phyloP scores from a whole-genome alignment of 2,329 filamentous ascomycete species.

The Penicillium janthinellum region DNA sequence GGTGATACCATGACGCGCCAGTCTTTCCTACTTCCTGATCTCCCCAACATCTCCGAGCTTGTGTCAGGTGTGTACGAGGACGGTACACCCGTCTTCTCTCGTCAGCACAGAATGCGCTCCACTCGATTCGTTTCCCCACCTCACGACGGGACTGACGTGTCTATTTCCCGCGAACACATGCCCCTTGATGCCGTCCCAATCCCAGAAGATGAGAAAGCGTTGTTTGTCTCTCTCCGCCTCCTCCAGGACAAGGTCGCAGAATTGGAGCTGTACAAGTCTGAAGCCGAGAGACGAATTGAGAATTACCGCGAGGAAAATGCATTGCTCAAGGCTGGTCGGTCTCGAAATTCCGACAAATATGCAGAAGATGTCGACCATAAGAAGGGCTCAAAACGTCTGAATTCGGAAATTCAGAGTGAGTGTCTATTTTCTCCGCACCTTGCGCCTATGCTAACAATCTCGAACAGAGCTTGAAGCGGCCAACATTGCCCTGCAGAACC shows the following conservation, averaged over 20 bases:
- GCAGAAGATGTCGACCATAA: constrained; percentile 50
- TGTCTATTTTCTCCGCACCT: constrained; percentile 24
- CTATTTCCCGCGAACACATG: constrained; percentile 43
- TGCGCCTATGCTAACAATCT: constrained; percentile 24
- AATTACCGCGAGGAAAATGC: constrained; percentile 57
- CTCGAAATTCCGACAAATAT: constrained; percentile 40
- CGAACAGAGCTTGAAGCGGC: constrained; percentile 52
- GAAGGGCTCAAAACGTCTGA: constrained; percentile 33
- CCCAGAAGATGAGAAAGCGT: constrained; percentile 63
- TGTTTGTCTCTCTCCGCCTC: constrained; percentile 62
- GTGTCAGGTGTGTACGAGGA: constrained; percentile 61
- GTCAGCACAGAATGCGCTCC: constrained; percentile 50
- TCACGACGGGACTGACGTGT: constrained; percentile 36
- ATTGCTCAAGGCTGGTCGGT: constrained; percentile 49
- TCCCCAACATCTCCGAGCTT: constrained; percentile 63
- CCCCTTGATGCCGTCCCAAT: constrained; percentile 58
- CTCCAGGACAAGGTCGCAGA: constrained; percentile 60
- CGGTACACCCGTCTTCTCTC: constrained; percentile 59
- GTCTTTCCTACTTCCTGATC: constrained; percentile 63
- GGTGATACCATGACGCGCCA: constrained; percentile 56
- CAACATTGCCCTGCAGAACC: constrained; percentile 57
- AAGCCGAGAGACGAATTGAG: constrained; percentile 52
- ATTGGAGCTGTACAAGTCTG: constrained; percentile 58
- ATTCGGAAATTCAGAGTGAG: constrained; percentile 44
- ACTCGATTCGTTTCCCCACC: constrained; percentile 58